Evolutionary conservation across 306 rosid genomes (phyloP).

Genomic region (Rubus parviflorus): DNA sequence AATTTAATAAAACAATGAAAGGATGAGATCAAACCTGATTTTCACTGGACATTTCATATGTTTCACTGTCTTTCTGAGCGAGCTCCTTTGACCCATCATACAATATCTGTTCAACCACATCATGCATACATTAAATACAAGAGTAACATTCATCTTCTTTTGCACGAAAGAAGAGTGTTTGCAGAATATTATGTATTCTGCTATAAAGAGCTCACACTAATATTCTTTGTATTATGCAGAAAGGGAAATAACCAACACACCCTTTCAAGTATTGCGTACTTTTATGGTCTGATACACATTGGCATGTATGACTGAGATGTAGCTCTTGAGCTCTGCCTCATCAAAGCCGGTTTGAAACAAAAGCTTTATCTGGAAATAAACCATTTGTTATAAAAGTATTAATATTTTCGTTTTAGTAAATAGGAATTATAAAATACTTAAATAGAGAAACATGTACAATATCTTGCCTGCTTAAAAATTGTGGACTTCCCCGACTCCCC

Average conservation of each 20-base stretch:
- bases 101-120: conserved; percentile 60
- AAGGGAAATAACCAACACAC: conserved; percentile 97
- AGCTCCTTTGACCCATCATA: conserved; percentile 92
- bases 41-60: conserved; percentile 68
- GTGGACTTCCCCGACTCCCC: conserved; percentile 99
- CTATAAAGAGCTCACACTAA: conserved; percentile 38
- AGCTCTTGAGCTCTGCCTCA: conserved; percentile 91
- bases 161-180: conserved; percentile 6
- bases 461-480: conserved; percentile 87
- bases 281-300: conserved; percentile 99
- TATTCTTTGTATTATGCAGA: conserved; percentile 47
- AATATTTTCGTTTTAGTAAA: conserved; percentile 22
- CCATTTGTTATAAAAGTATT: conserved; percentile 9
- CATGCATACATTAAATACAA: conserved; percentile 15
- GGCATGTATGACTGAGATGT: conserved; percentile 92
- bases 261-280: conserved; percentile 99
- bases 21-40: conserved; percentile 56
- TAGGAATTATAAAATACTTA: background rate
- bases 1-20: conserved; percentile 3
- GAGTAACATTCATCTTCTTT: conserved; percentile 26
- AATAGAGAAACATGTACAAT: conserved; percentile 16
- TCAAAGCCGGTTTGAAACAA: conserved; percentile 97
- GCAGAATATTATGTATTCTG: conserved; percentile 26
- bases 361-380: conserved; percentile 74
- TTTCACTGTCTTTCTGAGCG: conserved; percentile 65